These are phyloP conservation scores for Flaveria trinervia DNA, from an alignment of 129 eudicot species.

Conservation along the genomic window DNA sequence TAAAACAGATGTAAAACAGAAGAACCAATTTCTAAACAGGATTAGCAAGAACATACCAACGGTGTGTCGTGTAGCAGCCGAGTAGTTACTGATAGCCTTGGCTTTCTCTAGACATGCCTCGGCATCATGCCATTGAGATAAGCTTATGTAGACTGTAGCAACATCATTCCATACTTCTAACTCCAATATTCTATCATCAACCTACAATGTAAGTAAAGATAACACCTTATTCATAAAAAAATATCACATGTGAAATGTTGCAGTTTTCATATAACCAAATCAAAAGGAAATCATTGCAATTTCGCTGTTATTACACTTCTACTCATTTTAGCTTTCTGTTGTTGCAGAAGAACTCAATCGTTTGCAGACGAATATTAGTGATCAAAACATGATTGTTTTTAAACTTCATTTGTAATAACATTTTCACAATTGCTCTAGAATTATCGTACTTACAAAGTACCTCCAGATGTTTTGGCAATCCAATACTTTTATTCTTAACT, in stretches of 20 bases:
- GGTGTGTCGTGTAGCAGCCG: constrained; percentile 72
- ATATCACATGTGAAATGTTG: background rate
- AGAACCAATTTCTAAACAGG: background rate
- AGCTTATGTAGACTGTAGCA: constrained; percentile 58
- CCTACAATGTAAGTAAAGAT: constrained; percentile 38
- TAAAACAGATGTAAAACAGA: background rate
- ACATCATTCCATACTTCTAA: constrained; percentile 79
- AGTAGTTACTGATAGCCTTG: constrained; percentile 52
- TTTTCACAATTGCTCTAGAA: background rate
- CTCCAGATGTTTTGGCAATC: constrained; percentile 33
- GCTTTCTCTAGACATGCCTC: constrained; percentile 75
- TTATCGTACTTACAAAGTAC: constrained; percentile 14
- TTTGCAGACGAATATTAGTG: no score
- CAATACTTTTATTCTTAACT: constrained; percentile 50
- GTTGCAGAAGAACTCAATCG: no score
- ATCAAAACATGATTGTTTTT: no score
- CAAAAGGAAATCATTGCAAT: no score
- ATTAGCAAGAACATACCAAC: constrained; percentile 47
- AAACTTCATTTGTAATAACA: background rate
- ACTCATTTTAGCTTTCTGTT: no score
- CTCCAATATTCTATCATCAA: constrained; percentile 48
- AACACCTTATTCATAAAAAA: background rate
- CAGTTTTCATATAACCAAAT: background rate
- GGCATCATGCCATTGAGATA: constrained; percentile 74
- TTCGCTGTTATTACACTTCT: no score